Evolutionary conservation across 2,329 filamentous ascomycete species (phyloP), one percentile per base, ranked within the genome.

Genomic region (Microsporum audouinii): DNA sequence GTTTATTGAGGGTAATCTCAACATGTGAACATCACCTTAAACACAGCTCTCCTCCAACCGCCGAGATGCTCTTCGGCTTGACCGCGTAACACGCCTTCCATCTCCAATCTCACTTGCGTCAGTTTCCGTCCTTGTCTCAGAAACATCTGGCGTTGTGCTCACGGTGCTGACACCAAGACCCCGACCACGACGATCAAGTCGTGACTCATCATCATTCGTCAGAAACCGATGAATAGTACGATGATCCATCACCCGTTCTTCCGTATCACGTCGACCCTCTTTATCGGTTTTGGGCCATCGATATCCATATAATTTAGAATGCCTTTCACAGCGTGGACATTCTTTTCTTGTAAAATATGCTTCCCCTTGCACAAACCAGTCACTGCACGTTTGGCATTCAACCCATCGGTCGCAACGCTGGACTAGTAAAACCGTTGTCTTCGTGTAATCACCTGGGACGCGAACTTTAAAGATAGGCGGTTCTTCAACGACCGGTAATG

Each of bases 241-340:
- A 70, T 96, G 91, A 70, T 97, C 92, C 63, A 94, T 79, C 0
- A 95, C 78, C 4, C 84, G 73, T 66, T 84, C 78, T 64, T 84
- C 81, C 6, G 83, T 85, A 70, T 97, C 94, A 23, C 82, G 73
- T 14, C 84, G 84, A 0, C 89, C 89, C 31, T 87, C 84, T 64
- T 81, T 87, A 63, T 96, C 88, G 0, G 94, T 97, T 78, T 99
- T 96, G 4, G 94, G 94, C 94, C 94, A 99, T 61, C 88, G 80
- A 70, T 88, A 96, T 0, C 95, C 95, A 71, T 97, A 99, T 0
- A 99, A 77, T 76, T 95, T 97, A 14, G 89, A 95, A 71, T 99
- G 94, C 0, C 94, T 84, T 76, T 99, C 94, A 73, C 94, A 99
- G 5, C 94, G 84, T 2, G 90, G 91, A 71, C 94, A 99, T 14